These are phyloP conservation scores for Dioscorea dumetorum DNA, from an alignment of 106 monocot genomes.

Conservation along the genomic window DNA sequence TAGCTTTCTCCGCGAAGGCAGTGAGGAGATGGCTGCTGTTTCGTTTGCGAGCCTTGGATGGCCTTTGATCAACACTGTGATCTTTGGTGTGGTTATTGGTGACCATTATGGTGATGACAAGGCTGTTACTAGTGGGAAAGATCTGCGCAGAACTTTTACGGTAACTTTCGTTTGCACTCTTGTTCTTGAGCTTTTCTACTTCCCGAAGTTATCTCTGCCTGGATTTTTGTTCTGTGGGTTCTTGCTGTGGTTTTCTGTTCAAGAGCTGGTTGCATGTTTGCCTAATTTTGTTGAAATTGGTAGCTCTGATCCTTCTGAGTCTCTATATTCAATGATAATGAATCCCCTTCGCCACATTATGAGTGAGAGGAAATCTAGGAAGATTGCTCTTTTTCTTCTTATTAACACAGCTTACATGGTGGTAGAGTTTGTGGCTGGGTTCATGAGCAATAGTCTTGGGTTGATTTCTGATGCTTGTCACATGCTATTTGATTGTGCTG, in stretches of 20 bases:
- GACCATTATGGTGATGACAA: slow-evolving; percentile 46
- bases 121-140: slow-evolving; percentile 16
- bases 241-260: slow-evolving; percentile 64
- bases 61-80: slow-evolving; percentile 62
- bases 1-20: slow-evolving; percentile 19
- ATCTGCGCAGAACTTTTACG: slow-evolving; percentile 42
- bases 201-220: slow-evolving; percentile 61
- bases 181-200: slow-evolving; percentile 71
- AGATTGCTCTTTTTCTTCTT: slow-evolving; percentile 87
- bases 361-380: slow-evolving; percentile 78
- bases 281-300: slow-evolving; percentile 55
- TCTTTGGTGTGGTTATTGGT: slow-evolving; percentile 73
- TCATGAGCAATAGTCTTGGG: slow-evolving; percentile 95
- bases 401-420: slow-evolving; percentile 92
- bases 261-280: slow-evolving; percentile 46
- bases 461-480: slow-evolving; percentile 99
- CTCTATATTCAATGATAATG: slow-evolving; percentile 45
- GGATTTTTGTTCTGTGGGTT: slow-evolving; percentile 67
- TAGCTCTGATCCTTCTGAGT: slow-evolving; percentile 22
- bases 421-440: slow-evolving; percentile 90
- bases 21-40: slow-evolving; percentile 2
- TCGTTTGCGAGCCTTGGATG: slow-evolving; percentile 41
- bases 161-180: slow-evolving; percentile 70
- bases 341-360: slow-evolving; percentile 71
- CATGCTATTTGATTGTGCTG: slow-evolving; percentile 99